phyloP scores from a whole-genome alignment of 2,329 filamentous ascomycete genomes.

The Sclerotinia trifoliorum region DNA sequence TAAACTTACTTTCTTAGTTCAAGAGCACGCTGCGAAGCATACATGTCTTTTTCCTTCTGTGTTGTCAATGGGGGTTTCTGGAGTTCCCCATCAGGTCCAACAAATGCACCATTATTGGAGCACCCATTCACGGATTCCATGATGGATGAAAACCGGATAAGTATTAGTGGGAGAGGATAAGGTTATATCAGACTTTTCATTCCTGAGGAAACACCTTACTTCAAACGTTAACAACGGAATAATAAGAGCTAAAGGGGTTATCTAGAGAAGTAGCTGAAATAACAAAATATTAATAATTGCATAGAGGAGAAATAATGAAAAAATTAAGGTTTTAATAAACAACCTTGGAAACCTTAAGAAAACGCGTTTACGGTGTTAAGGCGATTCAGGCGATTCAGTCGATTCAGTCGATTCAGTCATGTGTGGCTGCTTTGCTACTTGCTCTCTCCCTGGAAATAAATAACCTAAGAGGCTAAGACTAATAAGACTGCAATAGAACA shows the following conservation, averaged over 20 bases:
- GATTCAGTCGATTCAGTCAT: background rate
- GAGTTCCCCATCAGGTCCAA: background rate
- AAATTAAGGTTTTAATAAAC: background rate
- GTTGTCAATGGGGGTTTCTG: conserved; percentile 19
- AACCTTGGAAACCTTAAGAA: background rate
- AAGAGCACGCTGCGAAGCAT: conserved; percentile 27
- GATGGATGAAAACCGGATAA: background rate
- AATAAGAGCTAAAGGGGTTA: background rate
- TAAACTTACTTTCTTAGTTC: conserved; percentile 37
- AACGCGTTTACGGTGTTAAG: background rate
- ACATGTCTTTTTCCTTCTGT: conserved; percentile 28
- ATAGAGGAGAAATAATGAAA: too few relatives aligned
- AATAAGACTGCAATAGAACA: too few relatives aligned
- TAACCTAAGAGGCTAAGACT: too few relatives aligned
- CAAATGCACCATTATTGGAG: background rate
- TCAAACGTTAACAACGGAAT: background rate
- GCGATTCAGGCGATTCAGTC: background rate
- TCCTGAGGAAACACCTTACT: background rate
- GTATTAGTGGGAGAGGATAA: background rate
- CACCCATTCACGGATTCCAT: conserved; percentile 10
- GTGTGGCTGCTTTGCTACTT: background rate
- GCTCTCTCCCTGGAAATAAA: too few relatives aligned
- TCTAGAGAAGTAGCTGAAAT: background rate
- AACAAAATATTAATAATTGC: too few relatives aligned
- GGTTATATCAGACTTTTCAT: background rate